Evolutionary conservation across 2,329 filamentous ascomycete genomes (phyloP).

Genomic region (Nemania sp.): DNA sequence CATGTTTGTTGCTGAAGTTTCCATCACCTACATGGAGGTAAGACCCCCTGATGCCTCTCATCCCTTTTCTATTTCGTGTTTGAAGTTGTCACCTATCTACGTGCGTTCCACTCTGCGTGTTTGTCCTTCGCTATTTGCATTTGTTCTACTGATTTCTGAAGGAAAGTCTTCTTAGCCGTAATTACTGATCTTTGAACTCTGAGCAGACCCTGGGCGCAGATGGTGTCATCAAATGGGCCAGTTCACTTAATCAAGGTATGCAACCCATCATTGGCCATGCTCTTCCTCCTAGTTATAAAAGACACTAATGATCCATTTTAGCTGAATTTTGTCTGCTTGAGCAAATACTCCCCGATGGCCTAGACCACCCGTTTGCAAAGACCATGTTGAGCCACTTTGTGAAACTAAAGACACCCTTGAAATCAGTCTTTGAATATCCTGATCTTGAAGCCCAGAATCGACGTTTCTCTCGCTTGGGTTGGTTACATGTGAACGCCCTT

Average conservation of each 20-base stretch:
- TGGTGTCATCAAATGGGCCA: slow-evolving; percentile 82
- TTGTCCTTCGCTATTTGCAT: not conserved
- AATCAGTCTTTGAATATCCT: slow-evolving; percentile 78
- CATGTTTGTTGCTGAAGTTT: slow-evolving; percentile 89
- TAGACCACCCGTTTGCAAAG: slow-evolving; percentile 82
- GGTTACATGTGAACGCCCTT: slow-evolving; percentile 70
- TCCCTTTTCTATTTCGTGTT: not conserved
- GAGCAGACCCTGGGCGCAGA: slow-evolving; percentile 71
- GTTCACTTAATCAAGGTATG: slow-evolving; percentile 73
- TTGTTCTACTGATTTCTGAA: not conserved
- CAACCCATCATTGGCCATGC: not conserved
- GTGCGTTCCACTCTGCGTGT: not conserved
- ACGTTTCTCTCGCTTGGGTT: slow-evolving; percentile 78
- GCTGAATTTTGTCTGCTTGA: slow-evolving; percentile 89
- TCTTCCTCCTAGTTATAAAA: not conserved
- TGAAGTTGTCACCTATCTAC: not conserved
- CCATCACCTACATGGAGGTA: slow-evolving; percentile 86
- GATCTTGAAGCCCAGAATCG: slow-evolving; percentile 72
- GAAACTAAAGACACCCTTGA: slow-evolving; percentile 82
- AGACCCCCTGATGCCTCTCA: not conserved
- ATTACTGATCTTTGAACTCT: slow-evolving; percentile 5
- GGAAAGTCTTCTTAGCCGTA: not conserved
- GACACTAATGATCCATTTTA: slow-evolving; percentile 48
- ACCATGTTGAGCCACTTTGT: slow-evolving; percentile 89
- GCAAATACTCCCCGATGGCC: slow-evolving; percentile 83